These are phyloP conservation scores for Bipolaris gigantea DNA, from an alignment of 2,329 filamentous ascomycete species.

Conservation along the genomic window DNA sequence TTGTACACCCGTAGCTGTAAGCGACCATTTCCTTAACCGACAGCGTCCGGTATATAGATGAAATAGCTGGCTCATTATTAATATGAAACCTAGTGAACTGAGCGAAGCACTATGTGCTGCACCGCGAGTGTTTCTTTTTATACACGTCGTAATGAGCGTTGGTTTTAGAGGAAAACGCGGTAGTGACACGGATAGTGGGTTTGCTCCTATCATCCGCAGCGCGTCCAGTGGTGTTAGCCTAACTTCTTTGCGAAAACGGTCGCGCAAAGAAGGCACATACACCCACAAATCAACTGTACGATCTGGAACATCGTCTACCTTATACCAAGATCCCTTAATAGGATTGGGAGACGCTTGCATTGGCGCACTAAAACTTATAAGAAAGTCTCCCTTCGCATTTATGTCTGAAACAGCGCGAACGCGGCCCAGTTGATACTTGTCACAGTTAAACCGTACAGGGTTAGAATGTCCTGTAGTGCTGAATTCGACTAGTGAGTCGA, in stretches of 20 bases:
- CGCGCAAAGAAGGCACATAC: constrained; percentile 5
- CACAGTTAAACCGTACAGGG: neutral
- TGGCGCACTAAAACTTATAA: constrained; percentile 3
- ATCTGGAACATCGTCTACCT: neutral
- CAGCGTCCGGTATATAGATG: neutral
- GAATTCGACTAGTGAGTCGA: neutral
- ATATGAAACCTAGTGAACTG: neutral
- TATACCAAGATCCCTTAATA: neutral
- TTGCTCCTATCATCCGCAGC: neutral
- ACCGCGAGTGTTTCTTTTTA: neutral
- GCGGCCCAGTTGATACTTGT: constrained; percentile 3
- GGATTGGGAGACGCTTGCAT: neutral
- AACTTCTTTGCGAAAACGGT: neutral
- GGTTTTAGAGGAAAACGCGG: neutral
- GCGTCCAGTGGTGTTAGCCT: neutral
- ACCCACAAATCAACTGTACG: neutral
- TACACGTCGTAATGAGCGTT: neutral
- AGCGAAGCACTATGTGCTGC: neutral
- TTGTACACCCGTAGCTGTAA: constrained; percentile 2
- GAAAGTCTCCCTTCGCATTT: neutral
- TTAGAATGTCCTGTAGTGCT: neutral
- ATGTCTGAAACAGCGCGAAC: neutral
- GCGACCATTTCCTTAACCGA: neutral
- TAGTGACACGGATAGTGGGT: neutral
- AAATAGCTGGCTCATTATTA: neutral